Percentiles rank a stretch among this genome's conserved stretches.
Evolutionary conservation across 768 basidiomycete species (phyloP).

Genomic region (Rhodotorula diobovata): DNA sequence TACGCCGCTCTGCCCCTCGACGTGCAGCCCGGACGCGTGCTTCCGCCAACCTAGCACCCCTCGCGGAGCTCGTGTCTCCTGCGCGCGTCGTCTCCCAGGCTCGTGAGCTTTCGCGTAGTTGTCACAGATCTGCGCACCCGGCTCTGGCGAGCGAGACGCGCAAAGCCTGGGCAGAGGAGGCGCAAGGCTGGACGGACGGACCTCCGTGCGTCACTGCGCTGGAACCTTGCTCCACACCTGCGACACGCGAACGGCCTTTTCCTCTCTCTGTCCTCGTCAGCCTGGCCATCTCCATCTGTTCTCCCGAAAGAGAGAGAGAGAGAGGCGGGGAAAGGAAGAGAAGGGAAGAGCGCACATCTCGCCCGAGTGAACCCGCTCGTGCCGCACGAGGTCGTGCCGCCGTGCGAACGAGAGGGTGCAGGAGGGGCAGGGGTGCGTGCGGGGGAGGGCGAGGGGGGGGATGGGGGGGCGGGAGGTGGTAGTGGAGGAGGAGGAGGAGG

Average conservation of each 20-base stretch:
- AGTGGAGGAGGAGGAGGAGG: not conserved
- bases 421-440: not conserved
- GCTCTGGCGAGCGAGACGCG: too few relatives aligned
- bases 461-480: not conserved
- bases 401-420: not conserved
- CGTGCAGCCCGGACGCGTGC: too few relatives aligned
- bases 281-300: too few relatives aligned
- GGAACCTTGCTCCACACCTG: not conserved
- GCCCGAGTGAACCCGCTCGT: slow-evolving; percentile 1
- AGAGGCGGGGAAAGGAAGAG: not conserved
- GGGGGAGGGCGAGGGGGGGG: not conserved
- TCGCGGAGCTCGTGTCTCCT: too few relatives aligned
- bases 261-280: too few relatives aligned
- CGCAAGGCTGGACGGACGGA: slow-evolving; percentile 1
- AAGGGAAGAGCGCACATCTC: slow-evolving; percentile 20
- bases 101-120: too few relatives aligned
- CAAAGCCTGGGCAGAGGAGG: too few relatives aligned
- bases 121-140: not conserved
- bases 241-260: slow-evolving; percentile 11
- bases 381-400: slow-evolving; percentile 2
- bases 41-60: too few relatives aligned
- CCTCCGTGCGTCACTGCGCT: slow-evolving; percentile 5
- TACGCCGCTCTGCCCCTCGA: too few relatives aligned
- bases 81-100: too few relatives aligned
- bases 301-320: not conserved